Evolutionary conservation across 306 rosid genomes (phyloP), one percentile per base, ranked within the genome.

Genomic region (Sphenostylis stenocarpa): DNA sequence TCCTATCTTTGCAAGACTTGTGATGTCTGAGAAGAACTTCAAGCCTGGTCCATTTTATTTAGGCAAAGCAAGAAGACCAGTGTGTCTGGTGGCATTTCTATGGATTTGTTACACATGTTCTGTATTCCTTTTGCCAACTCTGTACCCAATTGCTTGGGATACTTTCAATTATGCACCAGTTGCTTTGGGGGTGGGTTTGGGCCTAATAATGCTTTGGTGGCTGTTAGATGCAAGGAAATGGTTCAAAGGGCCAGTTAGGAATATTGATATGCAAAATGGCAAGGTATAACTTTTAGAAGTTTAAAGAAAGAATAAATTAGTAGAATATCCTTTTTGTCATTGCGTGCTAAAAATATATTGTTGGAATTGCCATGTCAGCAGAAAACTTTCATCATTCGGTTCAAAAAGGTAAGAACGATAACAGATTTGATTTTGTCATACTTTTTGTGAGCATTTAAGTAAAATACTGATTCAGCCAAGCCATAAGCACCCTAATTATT

Each of bases 181-280:
- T 71, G 98, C 96, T 45, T 58, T 91, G 44, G 86, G 86, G 38
- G 78, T 86, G 11, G 87, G 73, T 60, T 83, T 93, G 84, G 93
- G 90, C 68, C 66, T 88, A 38, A 81, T 93, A 47, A 76, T 93
- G 98, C 78, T 91, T 56, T 93, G 96, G 98, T 91, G 98, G 98
- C 45, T 88, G 16, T 39, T 93, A 75, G 96, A 91, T 80, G 98
- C 98, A 57, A 93, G 98, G 73, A 85, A 89, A 67, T 93, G 98
- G 98, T 93, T 91, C 78, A 91, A 76, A 70, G 96, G 98, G 20
- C 98, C 96, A 60, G 96, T 91, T 81, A 80, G 96, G 81, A 93
- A 91, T 48, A 79, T 89, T 81, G 91, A 88, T 48, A 43, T 4
- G 51, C 91, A 78, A 64, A 89, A 85, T 80, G 96, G 68, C 7